Conservation (phyloP, 1,139 yeast species). For the Hansenula sp. region DNA sequence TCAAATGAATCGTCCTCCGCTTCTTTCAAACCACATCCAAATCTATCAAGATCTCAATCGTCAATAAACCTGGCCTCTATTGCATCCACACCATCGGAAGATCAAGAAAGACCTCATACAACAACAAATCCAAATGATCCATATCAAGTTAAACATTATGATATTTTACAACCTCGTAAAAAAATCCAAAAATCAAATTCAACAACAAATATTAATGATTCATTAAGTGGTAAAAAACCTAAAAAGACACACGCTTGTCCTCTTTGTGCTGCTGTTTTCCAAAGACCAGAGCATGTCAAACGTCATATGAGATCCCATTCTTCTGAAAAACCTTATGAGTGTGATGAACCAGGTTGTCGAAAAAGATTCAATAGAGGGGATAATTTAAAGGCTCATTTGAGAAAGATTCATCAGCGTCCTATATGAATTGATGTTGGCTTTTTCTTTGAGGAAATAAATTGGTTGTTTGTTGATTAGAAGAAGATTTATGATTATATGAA, state of each 20-base stretch:
- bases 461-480: background rate
- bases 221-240: conserved; percentile 42
- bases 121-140: conserved; percentile 5
- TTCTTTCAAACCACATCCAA: conserved; percentile 3
- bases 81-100: conserved; percentile 17
- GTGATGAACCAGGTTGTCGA: conserved; percentile 71
- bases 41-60: conserved; percentile 21
- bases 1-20: conserved; percentile 10
- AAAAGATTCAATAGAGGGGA: conserved; percentile 75
- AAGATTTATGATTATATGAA: too few species aligned
- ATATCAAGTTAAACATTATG: conserved; percentile 17
- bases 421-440: too few species aligned
- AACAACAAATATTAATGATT: conserved; percentile 11
- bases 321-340: conserved; percentile 79
- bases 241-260: conserved; percentile 69
- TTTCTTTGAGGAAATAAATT: too few species aligned
- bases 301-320: conserved; percentile 88
- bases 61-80: conserved; percentile 20
- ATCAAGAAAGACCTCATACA: conserved; percentile 1
- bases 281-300: conserved; percentile 89
- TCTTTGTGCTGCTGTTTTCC: conserved; percentile 72
- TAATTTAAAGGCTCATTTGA: conserved; percentile 63
- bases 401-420: conserved; percentile 48
- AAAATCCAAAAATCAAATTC: conserved; percentile 14
- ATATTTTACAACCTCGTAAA: conserved; percentile 20